Evolutionary conservation across 1,284 basidiomycete genomes (phyloP), one percentile per base, ranked within the genome.

Genomic region (Cutaneotrichosporon cutaneum): DNA sequence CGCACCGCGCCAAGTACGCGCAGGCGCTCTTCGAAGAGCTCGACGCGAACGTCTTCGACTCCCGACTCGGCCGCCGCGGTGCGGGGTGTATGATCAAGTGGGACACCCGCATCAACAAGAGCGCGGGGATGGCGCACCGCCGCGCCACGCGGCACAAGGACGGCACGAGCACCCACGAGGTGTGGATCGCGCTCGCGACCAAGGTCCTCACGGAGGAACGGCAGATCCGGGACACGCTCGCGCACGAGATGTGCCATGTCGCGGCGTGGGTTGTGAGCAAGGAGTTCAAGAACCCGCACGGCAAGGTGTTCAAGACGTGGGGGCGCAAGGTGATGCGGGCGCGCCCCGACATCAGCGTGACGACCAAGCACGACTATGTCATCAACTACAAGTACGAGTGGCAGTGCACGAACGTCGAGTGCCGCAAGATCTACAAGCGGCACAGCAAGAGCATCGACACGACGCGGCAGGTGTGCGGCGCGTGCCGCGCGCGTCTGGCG

Each of bases 221-320:
- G 26, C 74, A 75, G 59, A 74, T 80, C 45, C 60, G 71, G 21
- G 70, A 64, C 54, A 80, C 78, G 0, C 72, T 80, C 33, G 77
- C 78, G 14, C 78, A 80, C 56, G 78, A 80, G 59, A 77, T 80
- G 76, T 80, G 78, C 65, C 78, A 80, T 68, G 52, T 80, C 33
- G 78, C 78, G 0, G 64, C 68, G 3, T 80, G 72, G 72, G 60
- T 76, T 21, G 77, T 80, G 63, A 72, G 67, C 24, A 63, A 72
- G 32, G 77, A 79, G 44, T 65, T 65, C 52, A 74, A 74, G 63
- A 77, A 77, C 58, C 74, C 77, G 0, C 78, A 80, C 54, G 78
- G 78, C 9, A 66, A 64, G 30, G 63, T 76, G 6, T 80, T 80
- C 72, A 77, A 77, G 59, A 60, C 56, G 18, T 80, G 78, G 78